Evolutionary conservation across 225 moss, liverwort and hornwort species (phyloP), one percentile per base, ranked within the genome.

Genomic region (Anthoceros angustus): DNA sequence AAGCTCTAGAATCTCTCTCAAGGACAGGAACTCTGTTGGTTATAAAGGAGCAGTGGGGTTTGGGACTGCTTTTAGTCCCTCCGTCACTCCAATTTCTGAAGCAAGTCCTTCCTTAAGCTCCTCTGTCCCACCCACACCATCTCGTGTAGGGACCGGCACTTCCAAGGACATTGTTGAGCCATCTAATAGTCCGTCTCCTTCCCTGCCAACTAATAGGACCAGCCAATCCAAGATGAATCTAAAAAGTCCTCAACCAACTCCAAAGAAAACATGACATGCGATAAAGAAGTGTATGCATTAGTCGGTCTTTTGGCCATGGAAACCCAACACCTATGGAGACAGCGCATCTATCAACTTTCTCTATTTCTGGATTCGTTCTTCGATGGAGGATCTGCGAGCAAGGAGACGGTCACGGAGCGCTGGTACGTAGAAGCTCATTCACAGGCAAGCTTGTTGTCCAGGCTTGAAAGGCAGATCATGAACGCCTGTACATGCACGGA

Each of bases 371-470:
- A 32, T 32, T 32, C 1, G 32, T 32, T 32, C 32, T 32, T 32
- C 32, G 32, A 32, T 32, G 32, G 32, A 32, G 32, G 32, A 32
- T 32, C 32, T 32, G 32, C 32, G 32, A 4, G 32, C 32, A 32
- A 32, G 32, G 32, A 32, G 32, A 32, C 2, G 32, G 4, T 32
- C 32, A 32, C 32, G 32, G 32, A 32, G 2, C 32, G 32, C 32
- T 32, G 32, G 4, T 32, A 1, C 32, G 1, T 32, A 1, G 32
- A 32, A 41, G 5, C 4, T 76, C 62, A 95, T 70, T 88, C 94
- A 72, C 94, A 95, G 8, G 84, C 90, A 46, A 88, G 71, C 76
- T 95, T 95, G 48, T 82, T 73, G 66, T 95, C 94, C 68, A 95
- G 74, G 68, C 90, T 90, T 12, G 90, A 83, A 21, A 90, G 81